phyloP scores from a whole-genome alignment of 2,329 filamentous ascomycete genomes.

The Fusarium sp. region DNA sequence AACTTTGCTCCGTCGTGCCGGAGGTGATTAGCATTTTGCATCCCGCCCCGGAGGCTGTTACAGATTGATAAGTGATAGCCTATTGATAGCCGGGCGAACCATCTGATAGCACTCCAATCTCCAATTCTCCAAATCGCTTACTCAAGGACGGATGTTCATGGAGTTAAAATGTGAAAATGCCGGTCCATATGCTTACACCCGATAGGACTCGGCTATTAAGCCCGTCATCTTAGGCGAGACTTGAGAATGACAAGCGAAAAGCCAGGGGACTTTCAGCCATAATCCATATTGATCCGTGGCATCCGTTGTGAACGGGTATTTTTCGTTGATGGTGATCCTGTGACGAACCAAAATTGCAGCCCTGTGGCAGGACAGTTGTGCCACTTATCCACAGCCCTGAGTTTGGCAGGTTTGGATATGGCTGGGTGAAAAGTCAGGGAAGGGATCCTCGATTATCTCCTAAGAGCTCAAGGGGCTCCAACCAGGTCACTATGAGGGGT shows the following conservation, averaged over 20 bases:
- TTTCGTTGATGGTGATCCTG: conserved; percentile 45
- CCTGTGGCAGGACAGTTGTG: conserved; percentile 31
- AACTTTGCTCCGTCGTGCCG: conserved; percentile 24
- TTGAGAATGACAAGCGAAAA: conserved; percentile 22
- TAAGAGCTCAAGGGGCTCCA: too few relatives aligned
- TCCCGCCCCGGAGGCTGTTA: not conserved
- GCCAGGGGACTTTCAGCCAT: conserved; percentile 41
- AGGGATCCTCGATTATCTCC: not conserved
- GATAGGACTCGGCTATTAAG: conserved; percentile 42
- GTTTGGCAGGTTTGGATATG: not conserved
- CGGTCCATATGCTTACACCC: conserved; percentile 38
- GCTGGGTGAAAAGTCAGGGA: not conserved
- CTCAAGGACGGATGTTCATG: conserved; percentile 21
- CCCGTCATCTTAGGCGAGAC: conserved; percentile 9
- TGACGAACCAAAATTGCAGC: conserved; percentile 47
- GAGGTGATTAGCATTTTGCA: conserved; percentile 16
- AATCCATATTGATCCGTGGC: conserved; percentile 40
- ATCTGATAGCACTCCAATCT: conserved; percentile 14
- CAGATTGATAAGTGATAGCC: conserved; percentile 27
- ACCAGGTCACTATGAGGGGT: too few relatives aligned
- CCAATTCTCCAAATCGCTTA: conserved; percentile 27
- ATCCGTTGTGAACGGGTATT: conserved; percentile 48
- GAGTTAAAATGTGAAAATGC: conserved; percentile 37
- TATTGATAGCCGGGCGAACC: conserved; percentile 10
- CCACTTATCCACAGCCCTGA: not conserved